These are phyloP conservation scores for Blumeria graminis DNA, from an alignment of 2,329 filamentous ascomycete genomes.

Conservation along the genomic window DNA sequence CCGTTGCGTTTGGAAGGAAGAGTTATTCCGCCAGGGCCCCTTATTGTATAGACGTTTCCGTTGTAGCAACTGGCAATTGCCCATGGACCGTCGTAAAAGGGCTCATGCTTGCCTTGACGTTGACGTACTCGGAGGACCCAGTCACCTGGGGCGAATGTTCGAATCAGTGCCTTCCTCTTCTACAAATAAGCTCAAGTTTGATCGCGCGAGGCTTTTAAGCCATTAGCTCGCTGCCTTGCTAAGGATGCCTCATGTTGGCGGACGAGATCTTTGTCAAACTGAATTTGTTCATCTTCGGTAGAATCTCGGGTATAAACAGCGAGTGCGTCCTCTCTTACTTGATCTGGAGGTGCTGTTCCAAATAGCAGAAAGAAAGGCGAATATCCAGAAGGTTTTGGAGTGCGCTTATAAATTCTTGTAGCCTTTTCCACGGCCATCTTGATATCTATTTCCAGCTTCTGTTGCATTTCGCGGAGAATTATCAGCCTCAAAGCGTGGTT, in stretches of 20 bases:
- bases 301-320: neutral
- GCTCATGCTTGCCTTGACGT: neutral
- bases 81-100: neutral
- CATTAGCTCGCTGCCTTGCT: neutral
- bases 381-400: neutral
- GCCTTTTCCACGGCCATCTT: too few species aligned
- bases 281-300: neutral
- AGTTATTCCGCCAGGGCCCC: neutral
- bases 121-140: too few species aligned
- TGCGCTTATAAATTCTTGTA: neutral
- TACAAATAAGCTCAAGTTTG: neutral
- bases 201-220: neutral
- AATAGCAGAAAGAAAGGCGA: neutral
- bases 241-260: neutral
- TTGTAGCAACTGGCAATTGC: neutral
- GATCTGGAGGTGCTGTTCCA: neutral
- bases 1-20: neutral
- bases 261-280: neutral
- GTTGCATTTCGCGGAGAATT: too few species aligned
- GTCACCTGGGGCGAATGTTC: neutral
- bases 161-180: neutral
- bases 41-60: neutral
- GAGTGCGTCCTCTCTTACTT: neutral
- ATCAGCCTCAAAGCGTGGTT: too few species aligned
- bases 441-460: too few species aligned